phyloP scores from a whole-genome alignment of 2,329 filamentous ascomycete species.

The Diplodia seriata region DNA sequence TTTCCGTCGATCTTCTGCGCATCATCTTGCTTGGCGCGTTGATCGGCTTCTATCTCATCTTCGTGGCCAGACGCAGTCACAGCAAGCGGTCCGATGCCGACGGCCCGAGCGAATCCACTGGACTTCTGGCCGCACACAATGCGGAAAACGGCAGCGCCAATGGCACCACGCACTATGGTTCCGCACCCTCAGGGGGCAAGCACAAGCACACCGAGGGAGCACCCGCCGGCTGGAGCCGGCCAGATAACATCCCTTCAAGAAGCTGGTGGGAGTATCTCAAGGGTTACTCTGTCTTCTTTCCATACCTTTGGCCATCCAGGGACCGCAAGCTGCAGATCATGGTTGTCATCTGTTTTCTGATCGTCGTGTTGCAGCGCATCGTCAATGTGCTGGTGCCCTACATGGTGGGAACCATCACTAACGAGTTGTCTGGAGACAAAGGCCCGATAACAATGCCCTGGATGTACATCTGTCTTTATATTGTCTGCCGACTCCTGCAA shows the following conservation, averaged over 20 bases:
- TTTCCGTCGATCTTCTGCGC: constrained; percentile 71
- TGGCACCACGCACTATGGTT: constrained; percentile 61
- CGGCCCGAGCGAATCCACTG: constrained; percentile 64
- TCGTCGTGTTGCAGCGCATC: constrained; percentile 80
- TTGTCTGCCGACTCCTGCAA: constrained; percentile 80
- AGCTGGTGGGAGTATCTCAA: constrained; percentile 97
- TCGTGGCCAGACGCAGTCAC: constrained; percentile 50
- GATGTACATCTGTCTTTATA: constrained; percentile 76
- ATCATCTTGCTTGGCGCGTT: constrained; percentile 70
- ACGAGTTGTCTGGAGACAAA: constrained; percentile 68
- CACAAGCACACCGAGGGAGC: constrained; percentile 62
- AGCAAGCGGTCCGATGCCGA: constrained; percentile 38
- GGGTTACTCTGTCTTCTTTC: constrained; percentile 92
- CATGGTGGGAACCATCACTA: constrained; percentile 81
- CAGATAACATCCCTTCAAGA: constrained; percentile 81
- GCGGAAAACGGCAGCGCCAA: constrained; percentile 58
- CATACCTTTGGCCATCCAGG: constrained; percentile 94
- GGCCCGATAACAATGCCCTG: constrained; percentile 66
- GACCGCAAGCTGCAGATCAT: constrained; percentile 75
- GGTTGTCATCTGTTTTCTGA: constrained; percentile 79
- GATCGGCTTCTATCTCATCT: constrained; percentile 64
- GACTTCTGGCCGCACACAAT: constrained; percentile 63
- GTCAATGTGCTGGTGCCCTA: constrained; percentile 87
- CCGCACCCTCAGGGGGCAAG: constrained; percentile 53
- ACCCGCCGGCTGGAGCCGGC: constrained; percentile 84